phyloP scores from a whole-genome alignment of 2,329 filamentous ascomycete genomes.

The Fusarium verrucosum region DNA sequence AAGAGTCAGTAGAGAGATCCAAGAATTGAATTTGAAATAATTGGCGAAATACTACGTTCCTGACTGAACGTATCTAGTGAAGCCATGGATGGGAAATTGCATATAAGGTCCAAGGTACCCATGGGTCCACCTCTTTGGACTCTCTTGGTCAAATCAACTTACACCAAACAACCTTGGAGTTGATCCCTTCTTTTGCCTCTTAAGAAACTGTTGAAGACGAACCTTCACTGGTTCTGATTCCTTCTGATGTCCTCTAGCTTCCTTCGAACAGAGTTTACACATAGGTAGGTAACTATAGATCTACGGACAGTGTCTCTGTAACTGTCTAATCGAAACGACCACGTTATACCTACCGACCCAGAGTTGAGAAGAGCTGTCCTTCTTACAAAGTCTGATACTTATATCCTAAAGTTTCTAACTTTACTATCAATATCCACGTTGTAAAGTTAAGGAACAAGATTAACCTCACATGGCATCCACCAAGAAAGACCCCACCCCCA shows the following conservation, averaged over 20 bases:
- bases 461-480: not conserved
- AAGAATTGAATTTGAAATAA: not conserved
- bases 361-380: not conserved
- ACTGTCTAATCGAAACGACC: no score
- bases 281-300: no score
- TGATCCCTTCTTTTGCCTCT: conserved; percentile 4
- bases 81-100: conserved; percentile 5
- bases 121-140: conserved; percentile 21
- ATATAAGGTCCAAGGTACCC: not conserved
- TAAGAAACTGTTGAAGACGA: not conserved
- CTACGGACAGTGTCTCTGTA: no score
- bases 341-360: no score
- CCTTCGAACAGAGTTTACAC: no score
- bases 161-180: conserved; percentile 4
- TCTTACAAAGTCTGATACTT: not conserved
- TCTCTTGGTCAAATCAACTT: conserved; percentile 20
- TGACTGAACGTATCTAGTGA: no score
- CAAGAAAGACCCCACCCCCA: conserved; percentile 24
- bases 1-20: conserved; percentile 3
- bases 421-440: not conserved
- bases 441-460: not conserved
- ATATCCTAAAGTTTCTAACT: not conserved
- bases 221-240: not conserved
- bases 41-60: not conserved
- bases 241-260: no score